These are phyloP conservation scores for Rhododendron williamsianum DNA, from an alignment of 148 eudicot species.

Conservation along the genomic window DNA sequence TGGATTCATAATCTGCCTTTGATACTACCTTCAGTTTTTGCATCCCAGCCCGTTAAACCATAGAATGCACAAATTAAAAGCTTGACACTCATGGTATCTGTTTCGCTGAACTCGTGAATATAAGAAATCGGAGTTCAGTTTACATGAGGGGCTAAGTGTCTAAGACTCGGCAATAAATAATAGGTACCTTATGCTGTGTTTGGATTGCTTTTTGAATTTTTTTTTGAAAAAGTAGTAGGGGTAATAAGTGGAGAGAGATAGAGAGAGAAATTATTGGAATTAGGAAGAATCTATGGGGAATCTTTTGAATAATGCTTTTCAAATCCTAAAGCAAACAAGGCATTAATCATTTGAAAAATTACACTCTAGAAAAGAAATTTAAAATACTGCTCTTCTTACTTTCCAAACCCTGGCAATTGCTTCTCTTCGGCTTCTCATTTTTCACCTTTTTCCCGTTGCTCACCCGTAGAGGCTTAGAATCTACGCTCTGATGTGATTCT, in stretches of 20 bases:
- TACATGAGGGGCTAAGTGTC: not conserved
- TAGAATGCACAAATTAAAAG: not conserved
- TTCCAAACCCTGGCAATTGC: slow-evolving; percentile 16
- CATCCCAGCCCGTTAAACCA: not conserved
- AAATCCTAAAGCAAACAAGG: too few species aligned
- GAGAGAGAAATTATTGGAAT: too few species aligned
- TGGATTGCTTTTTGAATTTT: too few species aligned
- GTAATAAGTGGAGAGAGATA: too few species aligned
- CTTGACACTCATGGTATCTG: not conserved
- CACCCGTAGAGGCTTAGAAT: slow-evolving; percentile 18
- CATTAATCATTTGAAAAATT: not conserved
- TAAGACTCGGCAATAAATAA: not conserved
- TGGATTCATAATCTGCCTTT: not conserved
- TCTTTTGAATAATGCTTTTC: too few species aligned
- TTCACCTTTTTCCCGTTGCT: slow-evolving; percentile 3
- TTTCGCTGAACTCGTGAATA: not conserved
- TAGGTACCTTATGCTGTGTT: not conserved
- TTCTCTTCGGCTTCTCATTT: slow-evolving; percentile 18
- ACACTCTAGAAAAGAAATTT: slow-evolving; percentile 45
- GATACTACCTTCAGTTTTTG: not conserved
- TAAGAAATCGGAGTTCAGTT: not conserved
- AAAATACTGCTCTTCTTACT: slow-evolving; percentile 34
- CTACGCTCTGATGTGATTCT: slow-evolving; percentile 42
- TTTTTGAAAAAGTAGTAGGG: too few species aligned
- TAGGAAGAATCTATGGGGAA: too few species aligned